Base-by-base conservation (phyloP, 495 filamentous ascomycete genomes). In the Aspergillus homomorphus region DNA sequence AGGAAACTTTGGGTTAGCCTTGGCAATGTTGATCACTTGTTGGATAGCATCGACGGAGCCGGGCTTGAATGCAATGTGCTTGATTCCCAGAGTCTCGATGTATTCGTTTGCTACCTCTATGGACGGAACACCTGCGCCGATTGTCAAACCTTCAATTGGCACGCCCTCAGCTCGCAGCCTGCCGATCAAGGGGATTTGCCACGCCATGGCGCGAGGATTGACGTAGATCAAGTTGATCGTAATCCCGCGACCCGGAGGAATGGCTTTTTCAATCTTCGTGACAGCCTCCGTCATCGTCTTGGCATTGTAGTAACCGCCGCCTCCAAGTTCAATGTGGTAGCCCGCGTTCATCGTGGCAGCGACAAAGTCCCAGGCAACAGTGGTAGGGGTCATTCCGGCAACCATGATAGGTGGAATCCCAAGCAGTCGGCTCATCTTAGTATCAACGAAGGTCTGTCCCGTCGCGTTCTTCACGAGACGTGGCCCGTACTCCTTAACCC, bases 171-270 rank as follows among this genome's bases (percentile, higher is more conserved):
- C 82, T 46, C 93, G 84, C 43, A 98, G 80, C 58, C 89, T 85
- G 49, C 84, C 89, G 59, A 98, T 85, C 24, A 98, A 78, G 46
- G 94, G 92, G 49, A 98, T 96, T 72, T 98, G 94, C 94, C 94
- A 98, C 24, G 79, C 89, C 93, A 98, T 98, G 30, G 93, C 92
- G 53, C 89, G 84, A 16, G 94, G 94, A 68, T 92, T 95, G 67
- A 97, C 94, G 65, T 98, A 98, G 68, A 98, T 98, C 56, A 98
- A 70, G 69, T 98, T 98, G 64, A 96, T 77, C 4, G 86, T 91
- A 70, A 98, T 96, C 68, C 94, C 94, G 58, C 92, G 90, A 49
- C 94, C 94, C 16, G 94, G 84, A 20, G 90, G 91, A 59, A 95
- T 92, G 38, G 82, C 82, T 66, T 88, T 87, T 65, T 96, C 92